Percentiles rank a stretch among this genome's conserved stretches.
These are phyloP conservation scores for Trichoderma polysporum DNA, from an alignment of 2,329 filamentous ascomycete species.

Conservation along the genomic window DNA sequence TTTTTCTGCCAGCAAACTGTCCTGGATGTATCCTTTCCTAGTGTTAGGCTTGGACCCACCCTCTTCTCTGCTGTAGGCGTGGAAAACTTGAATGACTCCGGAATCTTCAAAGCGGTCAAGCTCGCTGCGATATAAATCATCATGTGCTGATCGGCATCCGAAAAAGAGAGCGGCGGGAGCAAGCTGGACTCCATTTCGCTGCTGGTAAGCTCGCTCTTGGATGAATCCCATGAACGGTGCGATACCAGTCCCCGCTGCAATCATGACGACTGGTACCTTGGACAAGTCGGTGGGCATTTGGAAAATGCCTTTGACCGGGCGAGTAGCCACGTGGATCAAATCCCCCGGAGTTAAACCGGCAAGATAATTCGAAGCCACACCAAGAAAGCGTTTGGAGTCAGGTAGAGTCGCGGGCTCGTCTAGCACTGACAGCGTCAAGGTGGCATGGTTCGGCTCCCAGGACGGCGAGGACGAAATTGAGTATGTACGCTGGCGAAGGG, in stretches of 20 bases:
- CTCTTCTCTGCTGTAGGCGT: conserved; percentile 46
- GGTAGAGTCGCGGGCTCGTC: conserved; percentile 50
- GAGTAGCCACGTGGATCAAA: conserved; percentile 44
- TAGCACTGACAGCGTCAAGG: conserved; percentile 64
- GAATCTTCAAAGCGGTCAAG: conserved; percentile 48
- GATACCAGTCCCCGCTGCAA: conserved; percentile 52
- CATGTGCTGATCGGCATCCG: conserved; percentile 45
- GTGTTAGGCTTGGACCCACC: conserved; percentile 26
- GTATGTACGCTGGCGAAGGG: conserved; percentile 51
- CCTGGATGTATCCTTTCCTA: conserved; percentile 46
- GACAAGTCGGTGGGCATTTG: conserved; percentile 43
- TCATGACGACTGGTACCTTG: conserved; percentile 46
- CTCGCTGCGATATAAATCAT: conserved; percentile 46
- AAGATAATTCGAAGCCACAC: conserved; percentile 61
- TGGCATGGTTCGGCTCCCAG: conserved; percentile 51
- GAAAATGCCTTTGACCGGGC: conserved; percentile 40
- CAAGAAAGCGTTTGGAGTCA: conserved; percentile 40
- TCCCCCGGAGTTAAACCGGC: conserved; percentile 43
- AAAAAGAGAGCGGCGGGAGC: conserved; percentile 56
- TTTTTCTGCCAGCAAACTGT: conserved; percentile 34
- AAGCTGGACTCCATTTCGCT: conserved; percentile 53
- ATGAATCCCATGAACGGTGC: conserved; percentile 61
- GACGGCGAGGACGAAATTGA: conserved; percentile 71
- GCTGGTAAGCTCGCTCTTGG: conserved; percentile 53
- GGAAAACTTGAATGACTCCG: conserved; percentile 53